A percentile compares a stretch with the other conserved stretches of the same genome.
These are phyloP conservation scores for Teratosphaeria gauchensis DNA, from an alignment of 2,329 filamentous ascomycete genomes.

Conservation along the genomic window DNA sequence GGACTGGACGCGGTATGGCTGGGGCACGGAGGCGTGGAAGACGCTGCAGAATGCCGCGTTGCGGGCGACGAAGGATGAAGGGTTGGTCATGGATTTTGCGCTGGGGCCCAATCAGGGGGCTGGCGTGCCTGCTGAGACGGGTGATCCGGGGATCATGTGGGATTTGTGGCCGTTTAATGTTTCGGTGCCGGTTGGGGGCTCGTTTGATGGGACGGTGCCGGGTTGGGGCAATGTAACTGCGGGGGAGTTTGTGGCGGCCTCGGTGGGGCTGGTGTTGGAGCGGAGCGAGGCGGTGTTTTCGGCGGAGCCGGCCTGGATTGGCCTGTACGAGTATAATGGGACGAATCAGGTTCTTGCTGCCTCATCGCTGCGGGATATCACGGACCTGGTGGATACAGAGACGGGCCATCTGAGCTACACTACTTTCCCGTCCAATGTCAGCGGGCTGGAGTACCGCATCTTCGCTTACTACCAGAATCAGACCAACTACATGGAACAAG, in stretches of 20 bases:
- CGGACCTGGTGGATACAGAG: constrained; percentile 12
- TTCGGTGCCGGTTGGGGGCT: neutral
- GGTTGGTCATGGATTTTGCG: constrained; percentile 36
- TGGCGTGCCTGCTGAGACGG: constrained; percentile 33
- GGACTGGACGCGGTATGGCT: constrained; percentile 2
- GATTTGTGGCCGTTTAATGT: constrained; percentile 16
- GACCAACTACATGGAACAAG: constrained; percentile 22
- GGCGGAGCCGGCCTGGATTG: neutral
- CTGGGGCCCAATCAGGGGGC: constrained; percentile 40
- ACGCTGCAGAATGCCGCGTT: constrained; percentile 5
- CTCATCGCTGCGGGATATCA: constrained; percentile 20
- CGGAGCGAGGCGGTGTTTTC: constrained; percentile 3
- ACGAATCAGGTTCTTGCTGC: constrained; percentile 16
- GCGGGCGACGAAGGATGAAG: constrained; percentile 27
- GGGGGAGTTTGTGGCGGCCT: constrained; percentile 21
- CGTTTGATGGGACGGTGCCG: neutral
- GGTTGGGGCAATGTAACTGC: neutral
- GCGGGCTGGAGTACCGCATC: constrained; percentile 15
- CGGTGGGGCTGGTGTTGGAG: constrained; percentile 10
- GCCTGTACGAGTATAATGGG: constrained; percentile 8
- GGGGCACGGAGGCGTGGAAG: constrained; percentile 3
- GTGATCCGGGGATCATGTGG: constrained; percentile 28
- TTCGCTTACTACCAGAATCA: constrained; percentile 25
- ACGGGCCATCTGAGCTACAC: constrained; percentile 14
- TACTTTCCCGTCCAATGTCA: constrained; percentile 11